These are phyloP conservation scores for Hymenoscyphus fraxineus DNA, from an alignment of 2,329 filamentous ascomycete genomes.

Conservation along the genomic window DNA sequence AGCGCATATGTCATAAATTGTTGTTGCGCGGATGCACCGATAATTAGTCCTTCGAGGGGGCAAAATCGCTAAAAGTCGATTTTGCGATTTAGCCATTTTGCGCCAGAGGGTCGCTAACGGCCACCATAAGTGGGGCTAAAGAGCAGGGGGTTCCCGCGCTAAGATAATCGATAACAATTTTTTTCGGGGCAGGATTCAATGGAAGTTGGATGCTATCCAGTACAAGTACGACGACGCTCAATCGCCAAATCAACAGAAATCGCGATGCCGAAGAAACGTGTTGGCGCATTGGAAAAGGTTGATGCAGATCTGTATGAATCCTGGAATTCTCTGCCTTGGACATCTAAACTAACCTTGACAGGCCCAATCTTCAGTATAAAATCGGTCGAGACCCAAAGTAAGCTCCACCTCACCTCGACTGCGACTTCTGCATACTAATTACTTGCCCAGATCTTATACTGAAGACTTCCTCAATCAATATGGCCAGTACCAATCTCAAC, in stretches of 20 bases:
- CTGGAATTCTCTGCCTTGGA: conserved; percentile 13
- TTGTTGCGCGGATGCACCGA: no score
- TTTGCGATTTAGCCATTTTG: no score
- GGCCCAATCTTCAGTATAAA: conserved; percentile 85
- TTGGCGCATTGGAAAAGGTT: conserved; percentile 90
- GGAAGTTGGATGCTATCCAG: conserved; percentile 14
- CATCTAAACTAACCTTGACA: conserved; percentile 36
- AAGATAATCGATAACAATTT: conserved; percentile 32
- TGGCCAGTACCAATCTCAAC: conserved; percentile 85
- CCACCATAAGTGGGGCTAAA: background rate
- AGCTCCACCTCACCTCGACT: conserved; percentile 30
- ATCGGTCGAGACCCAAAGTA: conserved; percentile 80
- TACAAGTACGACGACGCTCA: conserved; percentile 7
- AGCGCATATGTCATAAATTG: no score
- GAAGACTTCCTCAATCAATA: conserved; percentile 87
- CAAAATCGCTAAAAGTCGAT: no score
- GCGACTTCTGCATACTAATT: conserved; percentile 9
- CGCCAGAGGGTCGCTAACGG: no score
- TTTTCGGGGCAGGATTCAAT: conserved; percentile 28
- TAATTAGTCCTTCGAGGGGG: no score
- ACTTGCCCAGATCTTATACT: conserved; percentile 65
- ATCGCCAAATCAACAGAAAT: conserved; percentile 12
- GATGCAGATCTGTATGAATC: conserved; percentile 73
- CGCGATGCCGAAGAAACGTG: conserved; percentile 78
- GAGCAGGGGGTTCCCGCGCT: conserved; percentile 20